Conservation (phyloP, 1,139 yeast species). For the Taphrina confusa region DNA sequence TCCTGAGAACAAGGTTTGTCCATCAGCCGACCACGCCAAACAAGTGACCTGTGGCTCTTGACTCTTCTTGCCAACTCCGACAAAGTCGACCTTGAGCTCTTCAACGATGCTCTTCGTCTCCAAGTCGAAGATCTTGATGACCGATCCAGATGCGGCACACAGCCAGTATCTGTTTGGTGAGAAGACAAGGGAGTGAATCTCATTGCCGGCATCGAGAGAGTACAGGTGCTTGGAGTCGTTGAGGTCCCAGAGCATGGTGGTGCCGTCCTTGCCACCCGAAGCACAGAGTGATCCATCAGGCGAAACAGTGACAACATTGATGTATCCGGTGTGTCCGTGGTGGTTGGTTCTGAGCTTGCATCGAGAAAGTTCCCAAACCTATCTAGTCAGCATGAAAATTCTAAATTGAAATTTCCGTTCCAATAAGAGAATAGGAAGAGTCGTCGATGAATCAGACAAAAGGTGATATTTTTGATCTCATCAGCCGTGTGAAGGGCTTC, state of each 20-base stretch:
- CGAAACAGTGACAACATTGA: slow-evolving; percentile 94
- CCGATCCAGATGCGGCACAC: slow-evolving; percentile 98
- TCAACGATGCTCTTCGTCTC: slow-evolving; percentile 95
- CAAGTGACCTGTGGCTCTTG: slow-evolving; percentile 99
- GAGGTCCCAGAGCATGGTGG: slow-evolving; percentile 98
- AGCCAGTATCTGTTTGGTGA: slow-evolving; percentile 99
- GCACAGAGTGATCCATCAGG: slow-evolving; percentile 99
- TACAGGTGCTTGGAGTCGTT: slow-evolving; percentile 83
- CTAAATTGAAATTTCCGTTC: slow-evolving; percentile 31
- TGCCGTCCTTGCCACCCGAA: slow-evolving; percentile 99
- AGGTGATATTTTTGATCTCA: slow-evolving; percentile 84
- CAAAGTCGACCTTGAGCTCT: slow-evolving; percentile 98
- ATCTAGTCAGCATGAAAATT: slow-evolving; percentile 40
- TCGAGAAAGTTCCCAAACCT: slow-evolving; percentile 95
- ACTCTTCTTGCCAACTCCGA: slow-evolving; percentile 77
- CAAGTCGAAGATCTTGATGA: slow-evolving; percentile 98
- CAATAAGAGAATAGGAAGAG: slow-evolving; percentile 9
- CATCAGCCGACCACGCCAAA: slow-evolving; percentile 99
- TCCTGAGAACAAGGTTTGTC: slow-evolving; percentile 99
- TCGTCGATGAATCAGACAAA: slow-evolving; percentile 34
- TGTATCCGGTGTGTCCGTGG: slow-evolving; percentile 99
- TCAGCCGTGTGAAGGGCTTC: slow-evolving; percentile 65
- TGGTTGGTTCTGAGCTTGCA: slow-evolving; percentile 91
- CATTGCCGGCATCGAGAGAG: slow-evolving; percentile 95
- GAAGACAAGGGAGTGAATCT: slow-evolving; percentile 98